Evolutionary conservation across 108 stramenopile species (phyloP).

Genomic region (Nannochloropsis gaditana): DNA sequence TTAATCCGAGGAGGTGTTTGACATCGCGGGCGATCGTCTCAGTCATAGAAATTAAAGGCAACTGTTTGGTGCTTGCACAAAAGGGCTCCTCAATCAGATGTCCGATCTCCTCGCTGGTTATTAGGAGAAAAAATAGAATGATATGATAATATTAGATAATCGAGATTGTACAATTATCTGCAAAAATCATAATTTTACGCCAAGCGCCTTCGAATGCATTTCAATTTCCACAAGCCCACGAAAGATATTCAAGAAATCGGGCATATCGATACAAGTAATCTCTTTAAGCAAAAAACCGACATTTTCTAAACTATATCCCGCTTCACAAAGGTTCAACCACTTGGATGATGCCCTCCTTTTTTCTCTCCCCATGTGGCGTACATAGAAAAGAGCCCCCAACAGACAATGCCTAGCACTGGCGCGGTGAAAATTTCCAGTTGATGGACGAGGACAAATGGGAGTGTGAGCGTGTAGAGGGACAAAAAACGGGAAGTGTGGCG

Average conservation of each 20-base stretch:
- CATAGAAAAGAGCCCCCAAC: neutral
- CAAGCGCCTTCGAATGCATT: no score
- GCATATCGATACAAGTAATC: no score
- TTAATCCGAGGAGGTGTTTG: neutral
- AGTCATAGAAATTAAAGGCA: neutral
- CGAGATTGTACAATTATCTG: neutral
- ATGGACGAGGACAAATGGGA: neutral
- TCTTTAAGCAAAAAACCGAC: no score
- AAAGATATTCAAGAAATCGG: no score
- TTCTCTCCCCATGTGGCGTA: neutral
- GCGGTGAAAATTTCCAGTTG: neutral
- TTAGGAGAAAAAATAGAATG: neutral
- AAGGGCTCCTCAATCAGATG: neutral
- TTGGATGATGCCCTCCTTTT: neutral
- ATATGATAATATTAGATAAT: neutral
- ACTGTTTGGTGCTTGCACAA: neutral
- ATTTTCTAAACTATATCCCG: neutral
- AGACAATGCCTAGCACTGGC: neutral
- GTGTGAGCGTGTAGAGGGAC: neutral
- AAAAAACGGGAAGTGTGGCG: neutral
- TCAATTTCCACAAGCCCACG: no score
- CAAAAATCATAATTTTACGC: neutral
- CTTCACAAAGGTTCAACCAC: neutral
- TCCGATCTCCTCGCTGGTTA: neutral
- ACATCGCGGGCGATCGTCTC: neutral